Base-by-base conservation (phyloP, 2,329 filamentous ascomycete genomes). In the Hypoxylon sp. region DNA sequence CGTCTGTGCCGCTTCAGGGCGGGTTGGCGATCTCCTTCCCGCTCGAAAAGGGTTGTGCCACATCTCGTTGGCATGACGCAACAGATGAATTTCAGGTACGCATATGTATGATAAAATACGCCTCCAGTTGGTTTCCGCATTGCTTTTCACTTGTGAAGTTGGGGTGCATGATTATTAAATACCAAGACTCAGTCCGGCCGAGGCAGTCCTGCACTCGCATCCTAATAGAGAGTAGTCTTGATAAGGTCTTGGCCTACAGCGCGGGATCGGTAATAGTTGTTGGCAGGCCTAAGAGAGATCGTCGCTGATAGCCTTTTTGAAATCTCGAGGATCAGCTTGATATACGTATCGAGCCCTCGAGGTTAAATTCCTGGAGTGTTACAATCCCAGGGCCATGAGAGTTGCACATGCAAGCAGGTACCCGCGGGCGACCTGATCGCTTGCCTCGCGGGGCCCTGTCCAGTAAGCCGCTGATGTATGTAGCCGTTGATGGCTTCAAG, bases 1-100 rank as follows among this genome's bases (percentile, higher is more conserved):
- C 72, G 71, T 75, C 71, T 71, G 69, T 74, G 74, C 74, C 74
- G 74, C 72, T 60, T 69, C 55, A 59, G 66, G 59, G 69, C 74
- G 72, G 39, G 63, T 59, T 65, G 68, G 66, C 59, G 68, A 73
- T 74, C 71, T 73, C 59, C 68, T 67, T 72, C 61, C 64, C 71
- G 66, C 62, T 50, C 66, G 63, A 66, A 70, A 59, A 60, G 54
- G 50, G 60, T 67, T 70, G 64, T 71, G 69, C 69, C 55, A 67
- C 67, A 69, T 71, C 65, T 58, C 52, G 66, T 53, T 67, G 54
- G 62, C 68, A 70, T 71, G 70, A 72, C 62, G 71, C 67, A 70
- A 71, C 63, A 67, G 47, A 46, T 48, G 51, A 54, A 66, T 61
- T 57, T 68, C 59, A 70, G 62, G 64, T 69, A 70, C 64, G 61